Conservation (phyloP, 2,329 filamentous ascomycete species). For the Escovopsis sp. region DNA sequence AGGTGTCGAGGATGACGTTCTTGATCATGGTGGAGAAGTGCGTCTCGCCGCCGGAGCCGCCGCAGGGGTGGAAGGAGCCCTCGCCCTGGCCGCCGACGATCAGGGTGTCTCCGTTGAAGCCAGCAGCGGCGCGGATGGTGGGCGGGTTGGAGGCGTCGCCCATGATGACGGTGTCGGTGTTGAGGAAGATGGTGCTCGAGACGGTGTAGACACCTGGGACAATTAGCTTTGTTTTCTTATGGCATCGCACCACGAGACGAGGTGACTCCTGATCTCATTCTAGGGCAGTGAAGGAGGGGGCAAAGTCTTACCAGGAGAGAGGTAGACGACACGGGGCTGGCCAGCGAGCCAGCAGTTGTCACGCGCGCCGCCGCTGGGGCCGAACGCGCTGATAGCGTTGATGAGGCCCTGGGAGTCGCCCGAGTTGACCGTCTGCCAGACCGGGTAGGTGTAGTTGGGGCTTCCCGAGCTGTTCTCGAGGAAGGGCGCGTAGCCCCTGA, state of each 20-base stretch:
- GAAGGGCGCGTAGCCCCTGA: constrained; percentile 8
- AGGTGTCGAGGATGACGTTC: constrained; percentile 9
- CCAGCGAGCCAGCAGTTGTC: constrained; percentile 9
- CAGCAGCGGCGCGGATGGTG: constrained; percentile 49
- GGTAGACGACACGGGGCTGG: constrained; percentile 8
- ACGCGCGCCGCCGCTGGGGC: constrained; percentile 6
- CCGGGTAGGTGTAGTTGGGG: constrained; percentile 8
- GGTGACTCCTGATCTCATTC: not conserved
- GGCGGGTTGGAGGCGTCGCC: constrained; percentile 58
- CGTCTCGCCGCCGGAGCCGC: constrained; percentile 8
- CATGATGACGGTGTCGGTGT: constrained; percentile 56
- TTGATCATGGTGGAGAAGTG: constrained; percentile 10
- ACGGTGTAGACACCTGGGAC: constrained; percentile 7
- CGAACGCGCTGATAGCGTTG: constrained; percentile 5
- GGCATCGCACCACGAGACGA: too few species aligned
- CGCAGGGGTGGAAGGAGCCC: constrained; percentile 3
- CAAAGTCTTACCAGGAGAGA: constrained; percentile 7
- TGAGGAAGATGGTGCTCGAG: constrained; percentile 5
- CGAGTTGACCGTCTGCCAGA: constrained; percentile 7
- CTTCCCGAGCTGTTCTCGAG: constrained; percentile 4
- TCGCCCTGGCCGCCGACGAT: constrained; percentile 8
- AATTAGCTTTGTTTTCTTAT: not conserved
- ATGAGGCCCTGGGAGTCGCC: constrained; percentile 4
- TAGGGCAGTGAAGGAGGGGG: too few species aligned
- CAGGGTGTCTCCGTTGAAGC: constrained; percentile 41